These are phyloP conservation scores for Syzygium aqueum DNA, from an alignment of 345 rosid genomes.

Conservation along the genomic window DNA sequence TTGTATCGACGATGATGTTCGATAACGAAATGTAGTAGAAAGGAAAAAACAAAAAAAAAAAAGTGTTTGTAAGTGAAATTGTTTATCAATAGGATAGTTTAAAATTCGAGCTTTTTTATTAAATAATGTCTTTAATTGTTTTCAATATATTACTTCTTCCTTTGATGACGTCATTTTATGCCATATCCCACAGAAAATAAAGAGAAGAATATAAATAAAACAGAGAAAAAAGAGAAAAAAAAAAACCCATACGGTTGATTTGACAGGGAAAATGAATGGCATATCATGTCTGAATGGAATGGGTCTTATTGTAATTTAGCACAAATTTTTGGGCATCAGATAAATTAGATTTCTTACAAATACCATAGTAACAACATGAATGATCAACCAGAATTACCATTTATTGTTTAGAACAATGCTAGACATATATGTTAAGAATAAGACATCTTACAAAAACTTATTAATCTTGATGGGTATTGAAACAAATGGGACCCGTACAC, in stretches of 20 bases:
- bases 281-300: not conserved
- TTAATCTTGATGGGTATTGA: not conserved
- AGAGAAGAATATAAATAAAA: not conserved
- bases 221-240: not conserved
- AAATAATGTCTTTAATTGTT: not conserved
- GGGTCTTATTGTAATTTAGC: not conserved
- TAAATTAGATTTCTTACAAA: not conserved
- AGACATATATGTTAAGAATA: rapidly evolving
- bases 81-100: not conserved
- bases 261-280: not conserved
- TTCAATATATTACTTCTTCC: not conserved
- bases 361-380: not conserved
- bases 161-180: not conserved
- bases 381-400: not conserved
- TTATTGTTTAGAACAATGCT: not conserved
- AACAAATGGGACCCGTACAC: not conserved
- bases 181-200: not conserved
- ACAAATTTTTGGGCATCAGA: not conserved
- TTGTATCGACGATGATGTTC: not conserved
- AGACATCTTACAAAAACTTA: not conserved
- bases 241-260: not conserved
- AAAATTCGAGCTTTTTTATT: not conserved
- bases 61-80: not conserved
- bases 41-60: not conserved
- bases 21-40: not conserved